phyloP scores from a whole-genome alignment of 1,284 basidiomycete species.

The Testicularia cyperi region DNA sequence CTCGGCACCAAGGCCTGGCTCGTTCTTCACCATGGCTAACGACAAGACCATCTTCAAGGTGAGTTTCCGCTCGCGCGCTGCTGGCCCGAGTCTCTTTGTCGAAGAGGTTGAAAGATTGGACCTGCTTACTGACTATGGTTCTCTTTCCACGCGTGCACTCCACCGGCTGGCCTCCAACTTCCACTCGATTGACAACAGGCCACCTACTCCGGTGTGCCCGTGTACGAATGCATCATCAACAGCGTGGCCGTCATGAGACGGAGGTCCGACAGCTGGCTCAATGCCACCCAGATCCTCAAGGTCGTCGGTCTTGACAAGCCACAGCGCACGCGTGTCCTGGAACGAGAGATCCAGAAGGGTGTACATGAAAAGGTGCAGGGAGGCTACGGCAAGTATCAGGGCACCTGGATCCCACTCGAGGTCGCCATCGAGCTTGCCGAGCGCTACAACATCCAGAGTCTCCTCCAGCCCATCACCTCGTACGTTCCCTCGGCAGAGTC shows the following conservation, averaged over 20 bases:
- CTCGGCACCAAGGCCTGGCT: no score
- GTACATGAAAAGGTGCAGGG: constrained; percentile 99
- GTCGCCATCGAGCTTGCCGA: constrained; percentile 81
- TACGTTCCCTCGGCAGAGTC: constrained; percentile 79
- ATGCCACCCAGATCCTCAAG: constrained; percentile 98
- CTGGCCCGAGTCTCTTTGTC: no score
- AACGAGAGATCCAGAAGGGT: constrained; percentile 97
- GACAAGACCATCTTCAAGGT: constrained; percentile 48
- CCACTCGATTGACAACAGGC: no score
- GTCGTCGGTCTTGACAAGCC: constrained; percentile 99
- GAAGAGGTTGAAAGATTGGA: no score
- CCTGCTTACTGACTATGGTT: no score
- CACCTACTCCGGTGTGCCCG: constrained; percentile 62
- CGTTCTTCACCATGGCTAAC: constrained; percentile 26
- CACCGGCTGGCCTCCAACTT: no score
- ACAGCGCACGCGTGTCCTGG: constrained; percentile 92
- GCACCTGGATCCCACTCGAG: constrained; percentile 98
- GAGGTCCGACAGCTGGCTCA: constrained; percentile 87
- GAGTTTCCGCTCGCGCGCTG: background rate
- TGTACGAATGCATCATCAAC: constrained; percentile 62
- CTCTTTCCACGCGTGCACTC: no score
- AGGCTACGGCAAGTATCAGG: constrained; percentile 99
- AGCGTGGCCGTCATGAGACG: constrained; percentile 87
- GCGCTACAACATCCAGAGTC: constrained; percentile 86
- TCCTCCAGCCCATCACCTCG: constrained; percentile 92